Percentiles rank a stretch among this genome's conserved stretches.
Evolutionary conservation across 495 filamentous ascomycete species (phyloP).

Genomic region (Amniculicola lignicola): DNA sequence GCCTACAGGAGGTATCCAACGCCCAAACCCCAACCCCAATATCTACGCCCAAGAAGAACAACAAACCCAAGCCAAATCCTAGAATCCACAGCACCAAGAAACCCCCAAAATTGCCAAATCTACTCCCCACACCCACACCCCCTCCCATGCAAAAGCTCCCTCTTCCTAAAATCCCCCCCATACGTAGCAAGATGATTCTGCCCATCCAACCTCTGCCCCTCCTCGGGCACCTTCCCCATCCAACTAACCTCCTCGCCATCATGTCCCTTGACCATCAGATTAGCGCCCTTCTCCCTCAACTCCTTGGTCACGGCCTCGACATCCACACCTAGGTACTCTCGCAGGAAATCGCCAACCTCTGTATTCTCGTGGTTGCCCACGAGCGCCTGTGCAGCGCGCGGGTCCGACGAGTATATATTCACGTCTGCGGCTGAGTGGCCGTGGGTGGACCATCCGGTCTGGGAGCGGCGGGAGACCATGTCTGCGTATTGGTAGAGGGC

Average conservation of each 20-base stretch:
- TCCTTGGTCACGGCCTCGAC: constrained; percentile 70
- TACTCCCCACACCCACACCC: constrained; percentile 32
- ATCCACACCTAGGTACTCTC: constrained; percentile 75
- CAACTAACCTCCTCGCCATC: constrained; percentile 31
- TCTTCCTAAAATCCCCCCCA: constrained; percentile 42
- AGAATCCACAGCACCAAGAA: no score
- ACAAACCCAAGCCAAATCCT: no score
- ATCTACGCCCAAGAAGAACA: no score
- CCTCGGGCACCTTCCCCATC: constrained; percentile 39
- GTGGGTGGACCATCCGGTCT: constrained; percentile 89
- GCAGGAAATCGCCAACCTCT: constrained; percentile 78
- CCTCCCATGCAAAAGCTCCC: constrained; percentile 27
- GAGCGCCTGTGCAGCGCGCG: constrained; percentile 48
- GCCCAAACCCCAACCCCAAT: no score
- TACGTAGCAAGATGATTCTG: constrained; percentile 43
- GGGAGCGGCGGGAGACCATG: constrained; percentile 80
- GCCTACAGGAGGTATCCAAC: no score
- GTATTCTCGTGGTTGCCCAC: constrained; percentile 93
- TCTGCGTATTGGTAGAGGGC: constrained; percentile 67
- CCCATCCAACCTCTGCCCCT: constrained; percentile 40
- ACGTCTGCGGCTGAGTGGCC: constrained; percentile 89
- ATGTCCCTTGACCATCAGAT: constrained; percentile 21
- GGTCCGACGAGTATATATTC: constrained; percentile 74
- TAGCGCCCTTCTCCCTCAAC: constrained; percentile 57
- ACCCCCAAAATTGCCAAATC: no score